Base-by-base conservation (phyloP, 164 flowering plant genomes). In the Vitis amurensis region DNA sequence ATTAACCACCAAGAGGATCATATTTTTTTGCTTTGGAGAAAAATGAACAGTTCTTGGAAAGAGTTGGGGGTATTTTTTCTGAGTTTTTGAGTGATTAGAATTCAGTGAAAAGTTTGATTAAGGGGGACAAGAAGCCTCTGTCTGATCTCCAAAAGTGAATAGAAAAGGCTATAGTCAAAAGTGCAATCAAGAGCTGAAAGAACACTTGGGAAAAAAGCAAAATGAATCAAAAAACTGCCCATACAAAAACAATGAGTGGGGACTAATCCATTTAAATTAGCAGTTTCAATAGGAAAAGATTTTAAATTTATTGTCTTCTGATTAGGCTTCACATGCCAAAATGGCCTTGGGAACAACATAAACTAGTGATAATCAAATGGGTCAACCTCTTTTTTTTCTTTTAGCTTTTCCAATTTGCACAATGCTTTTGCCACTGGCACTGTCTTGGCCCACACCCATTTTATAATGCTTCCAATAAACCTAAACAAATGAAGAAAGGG, bases 261-360 rank as follows among this genome's bases (percentile, higher is more conserved):
- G 63, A 6, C 44, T 61, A 63, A 67, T 31, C 51, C n/a, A 74
- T 52, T 79, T 74, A 60, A 37, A 74, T 70, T 71, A 73, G 71
- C 56, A 75, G 44, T 68, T 80, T 71, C 68, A 79, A 75, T 52
- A 76, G 49, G 55, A 53, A 49, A 71, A 64, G 44, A 58, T 58
- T 69, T 70, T 52, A 50, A 68, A 66, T 73, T 77, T 63, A 53
- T 49, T 30, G 66, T 30, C 50, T 61, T 65, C 44, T 78, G 64
- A 78, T 71, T 68, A 55, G 63, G 27, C 61, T 63, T 66, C 72
- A 76, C 79, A 70, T 78, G 72, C 68, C 64, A 37, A 66, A 69
- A 77, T 76, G 82, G 77, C 88, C 60, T 89, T 83, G 90, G 88
- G 81, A 89, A 84, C 83, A 57, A 53, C 87, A 81, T 75, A 75